Evolutionary conservation across 2,329 filamentous ascomycete genomes (phyloP).

Genomic region (Neofusicoccum laricinum): DNA sequence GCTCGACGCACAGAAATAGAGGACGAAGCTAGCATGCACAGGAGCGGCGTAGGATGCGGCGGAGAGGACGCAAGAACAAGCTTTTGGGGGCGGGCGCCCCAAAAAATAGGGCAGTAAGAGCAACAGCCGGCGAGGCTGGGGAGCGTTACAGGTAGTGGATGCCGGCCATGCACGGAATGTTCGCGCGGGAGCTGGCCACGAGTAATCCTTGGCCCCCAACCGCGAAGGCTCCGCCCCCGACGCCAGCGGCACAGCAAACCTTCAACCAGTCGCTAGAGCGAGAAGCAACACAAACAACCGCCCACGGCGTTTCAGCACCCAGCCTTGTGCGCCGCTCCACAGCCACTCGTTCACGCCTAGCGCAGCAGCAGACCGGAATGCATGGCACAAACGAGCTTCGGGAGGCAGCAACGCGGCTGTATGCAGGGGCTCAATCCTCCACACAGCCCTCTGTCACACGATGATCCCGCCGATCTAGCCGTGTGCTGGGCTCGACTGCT

Average conservation of each 20-base stretch:
- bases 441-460: not conserved
- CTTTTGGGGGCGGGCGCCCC: not conserved
- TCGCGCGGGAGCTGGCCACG: not conserved
- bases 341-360: not conserved
- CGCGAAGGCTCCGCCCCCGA: not conserved
- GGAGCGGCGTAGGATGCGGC: not conserved
- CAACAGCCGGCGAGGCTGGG: not conserved
- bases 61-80: not conserved
- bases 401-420: slow-evolving; percentile 1
- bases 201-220: not conserved
- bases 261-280: not conserved
- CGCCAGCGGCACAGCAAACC: not conserved
- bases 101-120: not conserved
- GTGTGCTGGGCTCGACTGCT: not conserved
- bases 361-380: too few relatives aligned
- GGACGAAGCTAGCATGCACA: not conserved
- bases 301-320: not conserved
- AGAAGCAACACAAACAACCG: not conserved
- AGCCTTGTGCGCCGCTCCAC: not conserved
- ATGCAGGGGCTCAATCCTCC: slow-evolving; percentile 9
- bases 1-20: not conserved
- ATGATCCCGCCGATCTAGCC: not conserved
- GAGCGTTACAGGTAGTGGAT: not conserved
- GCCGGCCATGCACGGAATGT: not conserved
- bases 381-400: not conserved